These are phyloP conservation scores for Fusarium devonianum DNA, from an alignment of 2,329 filamentous ascomycete genomes.

Conservation along the genomic window DNA sequence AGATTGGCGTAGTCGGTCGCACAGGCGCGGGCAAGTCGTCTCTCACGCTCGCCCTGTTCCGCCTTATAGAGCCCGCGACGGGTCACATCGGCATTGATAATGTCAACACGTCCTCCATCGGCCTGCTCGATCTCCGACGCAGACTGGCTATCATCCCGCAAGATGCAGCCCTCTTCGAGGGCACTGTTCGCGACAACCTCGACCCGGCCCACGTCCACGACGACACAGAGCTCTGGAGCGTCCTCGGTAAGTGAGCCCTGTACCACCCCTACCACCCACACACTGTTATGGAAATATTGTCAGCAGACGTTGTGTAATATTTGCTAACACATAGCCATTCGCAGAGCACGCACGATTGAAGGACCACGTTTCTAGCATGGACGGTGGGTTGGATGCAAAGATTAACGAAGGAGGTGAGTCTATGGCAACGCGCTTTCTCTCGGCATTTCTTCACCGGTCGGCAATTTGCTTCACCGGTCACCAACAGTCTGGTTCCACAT, in stretches of 20 bases:
- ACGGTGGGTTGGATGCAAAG: slow-evolving; percentile 86
- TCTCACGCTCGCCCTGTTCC: slow-evolving; percentile 89
- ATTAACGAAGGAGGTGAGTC: slow-evolving; percentile 91
- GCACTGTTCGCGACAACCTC: slow-evolving; percentile 90
- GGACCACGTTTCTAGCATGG: slow-evolving; percentile 86
- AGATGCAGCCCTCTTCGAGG: slow-evolving; percentile 94
- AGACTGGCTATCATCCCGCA: slow-evolving; percentile 97
- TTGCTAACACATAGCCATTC: slow-evolving; percentile 29
- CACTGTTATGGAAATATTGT: slow-evolving; percentile 17
- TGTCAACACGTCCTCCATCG: slow-evolving; percentile 88
- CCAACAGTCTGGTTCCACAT: slow-evolving; percentile 31
- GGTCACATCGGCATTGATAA: slow-evolving; percentile 90
- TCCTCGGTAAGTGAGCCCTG: slow-evolving; percentile 70
- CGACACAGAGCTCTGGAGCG: slow-evolving; percentile 96
- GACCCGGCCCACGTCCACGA: slow-evolving; percentile 95
- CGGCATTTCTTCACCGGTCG: slow-evolving; percentile 31
- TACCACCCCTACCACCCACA: slow-evolving; percentile 22
- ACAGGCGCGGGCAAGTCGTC: slow-evolving; percentile 97
- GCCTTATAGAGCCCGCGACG: slow-evolving; percentile 86
- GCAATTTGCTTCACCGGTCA: slow-evolving; percentile 21
- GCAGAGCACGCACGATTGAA: slow-evolving; percentile 91
- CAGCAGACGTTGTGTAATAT: slow-evolving; percentile 29
- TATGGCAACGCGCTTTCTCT: slow-evolving; percentile 34
- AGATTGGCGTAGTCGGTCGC: slow-evolving; percentile 95
- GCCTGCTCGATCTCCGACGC: slow-evolving; percentile 84